phyloP scores from a whole-genome alignment of 305 asterid genomes.

The Fraxinus xanthoxyloides region DNA sequence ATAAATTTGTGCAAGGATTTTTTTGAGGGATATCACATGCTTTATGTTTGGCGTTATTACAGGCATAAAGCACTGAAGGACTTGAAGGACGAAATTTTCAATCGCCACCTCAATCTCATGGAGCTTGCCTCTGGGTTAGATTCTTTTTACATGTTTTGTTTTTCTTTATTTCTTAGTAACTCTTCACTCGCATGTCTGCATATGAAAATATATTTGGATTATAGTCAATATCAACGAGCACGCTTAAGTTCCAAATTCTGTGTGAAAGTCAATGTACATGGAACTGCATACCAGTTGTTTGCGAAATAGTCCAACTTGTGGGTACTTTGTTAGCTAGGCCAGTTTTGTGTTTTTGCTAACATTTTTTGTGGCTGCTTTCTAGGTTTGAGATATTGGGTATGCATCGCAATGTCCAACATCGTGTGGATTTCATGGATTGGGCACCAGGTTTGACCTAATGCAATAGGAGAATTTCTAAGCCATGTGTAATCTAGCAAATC shows the following conservation, averaged over 20 bases:
- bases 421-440: slow-evolving; percentile 96
- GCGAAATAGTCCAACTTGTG: slow-evolving; percentile 15
- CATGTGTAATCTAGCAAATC: background rate
- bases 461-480: slow-evolving; percentile 3
- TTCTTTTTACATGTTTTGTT: slow-evolving; percentile 8
- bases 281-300: background rate
- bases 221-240: background rate
- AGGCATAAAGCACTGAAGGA: slow-evolving; percentile 88
- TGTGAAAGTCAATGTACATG: background rate
- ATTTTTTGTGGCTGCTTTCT: slow-evolving; percentile 20
- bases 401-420: slow-evolving; percentile 88
- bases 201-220: background rate
- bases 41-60: slow-evolving; percentile 24
- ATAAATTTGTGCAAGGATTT: background rate
- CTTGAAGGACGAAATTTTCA: slow-evolving; percentile 65
- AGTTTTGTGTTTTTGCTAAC: slow-evolving; percentile 13
- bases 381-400: slow-evolving; percentile 84
- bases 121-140: slow-evolving; percentile 93
- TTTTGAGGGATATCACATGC: slow-evolving; percentile 8
- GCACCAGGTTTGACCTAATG: slow-evolving; percentile 77
- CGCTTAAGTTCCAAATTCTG: background rate
- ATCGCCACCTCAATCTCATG: slow-evolving; percentile 51
- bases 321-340: background rate
- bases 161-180: background rate
- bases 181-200: background rate